phyloP scores from a whole-genome alignment of 768 basidiomycete species.

The Termitomyces sp. region DNA sequence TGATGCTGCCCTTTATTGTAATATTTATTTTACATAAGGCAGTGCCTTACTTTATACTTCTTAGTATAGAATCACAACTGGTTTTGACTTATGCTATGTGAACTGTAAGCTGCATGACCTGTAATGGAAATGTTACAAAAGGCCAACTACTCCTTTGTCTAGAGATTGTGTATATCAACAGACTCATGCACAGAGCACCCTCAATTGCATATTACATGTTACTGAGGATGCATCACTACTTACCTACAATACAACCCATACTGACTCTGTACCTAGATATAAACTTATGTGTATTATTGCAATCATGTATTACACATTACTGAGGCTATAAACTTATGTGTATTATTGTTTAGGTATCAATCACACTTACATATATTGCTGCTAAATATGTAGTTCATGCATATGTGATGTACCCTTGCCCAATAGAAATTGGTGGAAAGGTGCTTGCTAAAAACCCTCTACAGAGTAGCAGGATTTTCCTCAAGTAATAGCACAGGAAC shows the following conservation, averaged over 20 bases:
- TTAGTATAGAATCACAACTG: too few species aligned
- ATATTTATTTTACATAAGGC: too few species aligned
- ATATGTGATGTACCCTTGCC: too few species aligned
- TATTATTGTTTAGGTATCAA: background rate
- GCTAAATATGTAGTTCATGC: background rate
- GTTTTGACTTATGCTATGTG: too few species aligned
- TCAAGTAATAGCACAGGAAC: too few species aligned
- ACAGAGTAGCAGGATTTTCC: too few species aligned
- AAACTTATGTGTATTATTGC: background rate
- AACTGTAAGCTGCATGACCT: too few species aligned
- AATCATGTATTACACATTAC: background rate
- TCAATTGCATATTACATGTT: background rate
- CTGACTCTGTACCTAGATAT: background rate
- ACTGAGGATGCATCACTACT: background rate
- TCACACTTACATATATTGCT: background rate
- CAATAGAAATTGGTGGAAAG: too few species aligned
- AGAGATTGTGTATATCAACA: background rate
- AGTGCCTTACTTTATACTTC: too few species aligned
- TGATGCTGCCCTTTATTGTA: too few species aligned
- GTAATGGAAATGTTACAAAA: background rate
- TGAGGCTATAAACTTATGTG: background rate
- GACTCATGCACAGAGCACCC: background rate
- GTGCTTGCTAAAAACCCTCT: too few species aligned
- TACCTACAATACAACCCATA: background rate
- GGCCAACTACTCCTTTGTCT: background rate